Conservation (phyloP, 805 yeast species). For the Candida ipomoeae region DNA sequence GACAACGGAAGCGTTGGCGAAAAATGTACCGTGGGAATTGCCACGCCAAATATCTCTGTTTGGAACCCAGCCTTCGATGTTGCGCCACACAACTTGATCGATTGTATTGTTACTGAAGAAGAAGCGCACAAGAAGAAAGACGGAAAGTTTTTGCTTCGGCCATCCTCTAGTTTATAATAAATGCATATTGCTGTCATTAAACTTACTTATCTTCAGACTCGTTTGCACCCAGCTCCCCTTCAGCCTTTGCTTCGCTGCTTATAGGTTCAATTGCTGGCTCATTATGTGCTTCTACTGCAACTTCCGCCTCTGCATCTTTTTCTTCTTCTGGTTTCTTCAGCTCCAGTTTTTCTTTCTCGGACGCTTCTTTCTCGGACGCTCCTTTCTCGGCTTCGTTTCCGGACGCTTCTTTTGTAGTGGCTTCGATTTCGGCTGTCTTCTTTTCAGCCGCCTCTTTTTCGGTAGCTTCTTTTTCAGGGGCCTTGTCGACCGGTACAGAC, state of each 20-base stretch:
- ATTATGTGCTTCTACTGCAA: background rate
- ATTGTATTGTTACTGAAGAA: slow-evolving; percentile 85
- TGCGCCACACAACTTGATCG: slow-evolving; percentile 78
- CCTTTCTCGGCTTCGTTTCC: background rate
- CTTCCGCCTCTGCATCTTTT: background rate
- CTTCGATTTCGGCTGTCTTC: background rate
- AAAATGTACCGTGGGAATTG: slow-evolving; percentile 61
- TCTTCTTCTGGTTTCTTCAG: background rate
- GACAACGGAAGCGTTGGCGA: slow-evolving; percentile 29
- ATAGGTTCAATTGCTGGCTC: background rate
- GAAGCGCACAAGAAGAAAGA: slow-evolving; percentile 9
- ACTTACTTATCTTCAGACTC: background rate
- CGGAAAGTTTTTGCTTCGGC: slow-evolving; percentile 9
- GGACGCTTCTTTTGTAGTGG: background rate
- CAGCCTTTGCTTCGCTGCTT: background rate
- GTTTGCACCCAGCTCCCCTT: background rate
- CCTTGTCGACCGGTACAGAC: background rate
- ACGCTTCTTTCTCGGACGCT: background rate
- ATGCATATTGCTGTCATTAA: background rate
- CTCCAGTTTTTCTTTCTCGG: background rate
- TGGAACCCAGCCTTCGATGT: slow-evolving; percentile 98
- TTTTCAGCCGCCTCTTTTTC: background rate
- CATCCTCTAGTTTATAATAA: background rate
- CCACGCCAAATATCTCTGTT: slow-evolving; percentile 78
- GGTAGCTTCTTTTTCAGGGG: background rate